Percentiles rank a stretch among this genome's conserved stretches.
Conservation (phyloP, 176 grass and related monocot genomes). For the Rhynchospora pubera region DNA sequence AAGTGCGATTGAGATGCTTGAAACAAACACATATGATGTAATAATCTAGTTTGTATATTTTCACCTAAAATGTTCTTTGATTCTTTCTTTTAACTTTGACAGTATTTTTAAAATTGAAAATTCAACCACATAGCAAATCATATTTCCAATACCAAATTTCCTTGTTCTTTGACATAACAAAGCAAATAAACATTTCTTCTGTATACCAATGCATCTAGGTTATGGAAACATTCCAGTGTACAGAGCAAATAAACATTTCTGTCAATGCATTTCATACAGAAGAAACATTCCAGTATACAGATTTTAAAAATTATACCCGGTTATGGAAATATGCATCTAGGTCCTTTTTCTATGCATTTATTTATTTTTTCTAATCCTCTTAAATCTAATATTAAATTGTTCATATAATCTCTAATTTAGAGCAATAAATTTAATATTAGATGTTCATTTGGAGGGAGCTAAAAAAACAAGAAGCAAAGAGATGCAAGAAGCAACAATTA, state of each 20-base stretch:
- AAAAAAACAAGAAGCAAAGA: conserved; percentile 27
- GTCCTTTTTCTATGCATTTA: too few species aligned
- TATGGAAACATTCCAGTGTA: too few species aligned
- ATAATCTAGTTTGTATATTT: background rate
- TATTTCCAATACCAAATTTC: background rate
- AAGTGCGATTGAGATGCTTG: conserved; percentile 12
- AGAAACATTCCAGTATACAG: too few species aligned
- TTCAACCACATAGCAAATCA: background rate
- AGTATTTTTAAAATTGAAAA: background rate
- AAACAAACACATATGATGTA: conserved; percentile 27
- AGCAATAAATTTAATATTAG: background rate
- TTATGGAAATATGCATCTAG: too few species aligned
- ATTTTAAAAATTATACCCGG: too few species aligned
- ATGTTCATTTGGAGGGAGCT: conserved; percentile 29
- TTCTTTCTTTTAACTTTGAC: too few species aligned
- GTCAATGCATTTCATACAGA: too few species aligned
- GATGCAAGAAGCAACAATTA: conserved; percentile 27
- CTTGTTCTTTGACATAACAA: background rate
- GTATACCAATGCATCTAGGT: background rate
- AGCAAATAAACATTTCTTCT: background rate
- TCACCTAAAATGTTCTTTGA: too few species aligned
- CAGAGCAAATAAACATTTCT: too few species aligned
- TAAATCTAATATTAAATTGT: background rate
- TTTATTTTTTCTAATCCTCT: background rate
- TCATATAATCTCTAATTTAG: background rate